Percentiles rank a stretch among this genome's conserved stretches.
Evolutionary conservation across 202 grass and related monocot genomes (phyloP).

Genomic region (Zoysia matrella): DNA sequence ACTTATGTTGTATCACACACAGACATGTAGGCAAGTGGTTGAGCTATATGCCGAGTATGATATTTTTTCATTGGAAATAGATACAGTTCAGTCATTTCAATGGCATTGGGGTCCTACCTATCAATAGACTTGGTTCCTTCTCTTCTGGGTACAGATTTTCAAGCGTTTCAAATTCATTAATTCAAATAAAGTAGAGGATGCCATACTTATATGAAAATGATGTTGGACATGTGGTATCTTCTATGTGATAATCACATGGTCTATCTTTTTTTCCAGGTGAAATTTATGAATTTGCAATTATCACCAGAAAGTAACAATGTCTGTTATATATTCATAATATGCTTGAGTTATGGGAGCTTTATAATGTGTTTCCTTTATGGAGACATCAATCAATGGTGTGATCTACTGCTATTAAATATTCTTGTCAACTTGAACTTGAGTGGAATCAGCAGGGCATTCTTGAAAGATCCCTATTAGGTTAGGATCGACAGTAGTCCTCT

Average conservation of each 20-base stretch:
- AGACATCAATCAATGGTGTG: too few species aligned
- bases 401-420: not conserved
- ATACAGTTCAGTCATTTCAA: not conserved
- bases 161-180: not conserved
- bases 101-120: not conserved
- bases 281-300: slow-evolving; percentile 4
- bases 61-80: not conserved
- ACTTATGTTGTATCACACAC: slow-evolving; percentile 22
- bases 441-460: not conserved
- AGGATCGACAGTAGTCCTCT: not conserved
- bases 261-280: not conserved
- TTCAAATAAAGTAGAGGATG: not conserved
- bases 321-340: slow-evolving; percentile 4
- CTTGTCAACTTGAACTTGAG: not conserved
- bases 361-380: too few species aligned
- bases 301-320: not conserved
- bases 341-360: not conserved
- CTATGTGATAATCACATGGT: not conserved
- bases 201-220: not conserved
- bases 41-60: not conserved
- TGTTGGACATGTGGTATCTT: not conserved
- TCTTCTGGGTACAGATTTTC: not conserved
- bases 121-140: not conserved
- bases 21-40: not conserved
- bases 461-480: not conserved